Evolutionary conservation across 23 red algal genomes (phyloP).

Genomic region (Pyropia yezoensis): DNA sequence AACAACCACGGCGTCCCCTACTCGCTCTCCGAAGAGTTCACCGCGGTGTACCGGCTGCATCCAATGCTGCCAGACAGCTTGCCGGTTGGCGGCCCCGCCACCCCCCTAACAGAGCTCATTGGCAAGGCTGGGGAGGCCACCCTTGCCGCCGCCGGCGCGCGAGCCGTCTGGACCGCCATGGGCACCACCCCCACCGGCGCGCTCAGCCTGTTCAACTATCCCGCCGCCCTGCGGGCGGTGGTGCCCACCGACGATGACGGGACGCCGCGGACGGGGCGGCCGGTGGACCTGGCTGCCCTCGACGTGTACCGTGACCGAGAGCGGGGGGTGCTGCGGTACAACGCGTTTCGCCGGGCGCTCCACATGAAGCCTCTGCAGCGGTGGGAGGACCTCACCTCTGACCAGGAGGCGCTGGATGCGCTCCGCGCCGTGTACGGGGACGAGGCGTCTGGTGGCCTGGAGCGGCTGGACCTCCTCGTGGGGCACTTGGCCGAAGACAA

Average conservation of each 20-base stretch:
- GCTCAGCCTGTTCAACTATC: conserved; percentile 18
- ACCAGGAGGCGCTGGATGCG: neutral
- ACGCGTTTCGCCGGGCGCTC: conserved; percentile 12
- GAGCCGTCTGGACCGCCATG: conserved; percentile 1
- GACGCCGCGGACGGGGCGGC: neutral
- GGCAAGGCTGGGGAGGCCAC: neutral
- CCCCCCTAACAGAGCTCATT: neutral
- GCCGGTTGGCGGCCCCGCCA: neutral
- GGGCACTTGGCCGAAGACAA: neutral
- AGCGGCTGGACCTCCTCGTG: neutral
- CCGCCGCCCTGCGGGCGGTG: neutral
- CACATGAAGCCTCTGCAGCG: neutral
- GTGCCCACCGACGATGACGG: conserved; percentile 5
- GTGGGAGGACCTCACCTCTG: neutral
- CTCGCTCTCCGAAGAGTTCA: neutral
- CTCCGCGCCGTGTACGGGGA: neutral
- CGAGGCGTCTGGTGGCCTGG: neutral
- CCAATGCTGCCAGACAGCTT: neutral
- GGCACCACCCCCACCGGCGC: conserved; percentile 2
- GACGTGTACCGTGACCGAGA: conserved; percentile 19
- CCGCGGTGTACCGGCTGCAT: neutral
- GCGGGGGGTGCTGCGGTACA: conserved; percentile 10
- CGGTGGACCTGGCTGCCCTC: conserved; percentile 13
- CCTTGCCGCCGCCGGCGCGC: neutral
- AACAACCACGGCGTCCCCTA: neutral